These are phyloP conservation scores for Penicillium olsonii DNA, from an alignment of 2,329 filamentous ascomycete species.

Conservation along the genomic window DNA sequence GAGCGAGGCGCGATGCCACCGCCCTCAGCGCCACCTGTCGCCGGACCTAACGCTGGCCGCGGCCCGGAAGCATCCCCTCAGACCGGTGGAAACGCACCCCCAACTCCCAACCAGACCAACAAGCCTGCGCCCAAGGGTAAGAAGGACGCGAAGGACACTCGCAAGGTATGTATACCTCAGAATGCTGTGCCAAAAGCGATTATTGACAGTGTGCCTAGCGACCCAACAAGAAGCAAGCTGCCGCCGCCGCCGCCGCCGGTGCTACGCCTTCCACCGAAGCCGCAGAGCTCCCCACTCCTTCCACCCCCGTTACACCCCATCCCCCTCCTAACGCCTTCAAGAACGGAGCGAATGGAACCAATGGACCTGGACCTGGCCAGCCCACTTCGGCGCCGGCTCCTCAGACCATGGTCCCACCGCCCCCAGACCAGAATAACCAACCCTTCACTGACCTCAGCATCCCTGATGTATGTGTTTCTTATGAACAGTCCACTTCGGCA, in stretches of 20 bases:
- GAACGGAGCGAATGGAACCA: conserved; percentile 39
- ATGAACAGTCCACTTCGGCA: not conserved
- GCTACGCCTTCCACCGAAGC: conserved; percentile 49
- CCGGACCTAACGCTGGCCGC: conserved; percentile 42
- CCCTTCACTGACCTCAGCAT: conserved; percentile 37
- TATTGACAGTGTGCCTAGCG: conserved; percentile 34
- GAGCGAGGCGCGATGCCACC: conserved; percentile 57
- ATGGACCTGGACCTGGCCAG: conserved; percentile 38
- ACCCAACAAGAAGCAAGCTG: conserved; percentile 45
- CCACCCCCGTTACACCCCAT: conserved; percentile 51
- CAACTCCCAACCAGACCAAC: conserved; percentile 62
- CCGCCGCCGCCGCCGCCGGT: conserved; percentile 40
- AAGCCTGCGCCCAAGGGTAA: conserved; percentile 61
- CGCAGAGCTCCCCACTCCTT: conserved; percentile 50
- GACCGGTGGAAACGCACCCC: conserved; percentile 53
- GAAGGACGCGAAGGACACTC: conserved; percentile 57
- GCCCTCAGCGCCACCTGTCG: conserved; percentile 47
- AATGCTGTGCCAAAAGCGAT: not conserved
- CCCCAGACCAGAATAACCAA: conserved; percentile 35
- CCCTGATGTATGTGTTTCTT: conserved; percentile 37
- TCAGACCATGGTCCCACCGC: conserved; percentile 37
- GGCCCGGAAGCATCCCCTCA: conserved; percentile 48
- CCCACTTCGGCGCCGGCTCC: conserved; percentile 40
- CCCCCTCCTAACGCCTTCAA: conserved; percentile 49
- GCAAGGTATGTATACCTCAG: conserved; percentile 47